Base-by-base conservation (phyloP, 2,329 filamentous ascomycete species). In the Truncatella angustata region DNA sequence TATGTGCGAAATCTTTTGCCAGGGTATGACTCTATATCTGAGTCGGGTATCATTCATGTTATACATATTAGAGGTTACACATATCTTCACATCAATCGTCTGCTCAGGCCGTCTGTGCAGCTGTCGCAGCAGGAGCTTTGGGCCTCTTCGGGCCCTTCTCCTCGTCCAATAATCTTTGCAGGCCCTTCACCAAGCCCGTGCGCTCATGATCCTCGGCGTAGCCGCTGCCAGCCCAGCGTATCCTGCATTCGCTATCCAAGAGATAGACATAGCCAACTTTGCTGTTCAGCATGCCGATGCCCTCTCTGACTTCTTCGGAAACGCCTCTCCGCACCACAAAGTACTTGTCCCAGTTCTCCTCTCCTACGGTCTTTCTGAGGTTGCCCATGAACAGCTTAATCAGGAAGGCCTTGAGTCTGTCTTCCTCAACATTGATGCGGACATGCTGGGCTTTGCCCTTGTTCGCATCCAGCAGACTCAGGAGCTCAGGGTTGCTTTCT, bases 241-340 rank as follows among this genome's bases (percentile, higher is more conserved):
- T 95, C 71, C 85, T 88, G 69, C 91, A 96, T 57, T 92, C 79
- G 56, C 85, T 78, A 68, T 99, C 94, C 53, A 99, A 78, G 44
- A 99, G 78, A 70, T 96, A 99, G 4, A 92, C 87, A 72, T 97
- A 97, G 34, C 92, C 93, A 30, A 97, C 93, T 71, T 92, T 95
- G 59, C 84, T 85, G 71, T 99, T 99, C 66, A 96, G 74, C 66
- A 96, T 60, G 10, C 85, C 85, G 55, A 88, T 82, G 35, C 73
- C 75, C 68, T 87, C 84, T 49, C 79, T 76, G 51, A 87, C 81
- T 51, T 84, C 76, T 49, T 85, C 79, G 0, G 80, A 79, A 49
- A 87, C 65, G 35, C 81, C 83, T 54, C 71, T 76, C 48, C 73
- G 73, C 18, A 88, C 79, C 28, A 87, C 62, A 58, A 88, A 85